Evolutionary conservation across 192 early-diverging fungal species (phyloP).

Genomic region (Coemansia sp.): DNA sequence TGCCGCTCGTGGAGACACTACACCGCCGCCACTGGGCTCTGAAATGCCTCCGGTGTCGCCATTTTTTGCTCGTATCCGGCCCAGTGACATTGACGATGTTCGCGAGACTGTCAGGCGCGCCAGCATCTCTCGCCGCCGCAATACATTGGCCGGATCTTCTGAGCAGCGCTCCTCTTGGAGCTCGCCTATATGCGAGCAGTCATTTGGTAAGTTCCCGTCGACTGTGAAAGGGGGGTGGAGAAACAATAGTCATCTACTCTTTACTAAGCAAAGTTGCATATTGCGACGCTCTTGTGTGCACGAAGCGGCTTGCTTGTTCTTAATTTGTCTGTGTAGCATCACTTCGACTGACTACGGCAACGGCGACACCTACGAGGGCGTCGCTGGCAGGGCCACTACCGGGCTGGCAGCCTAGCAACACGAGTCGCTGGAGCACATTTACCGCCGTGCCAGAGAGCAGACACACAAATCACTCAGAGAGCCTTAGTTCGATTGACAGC

Average conservation of each 20-base stretch:
- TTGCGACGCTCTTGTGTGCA: conserved; percentile 6
- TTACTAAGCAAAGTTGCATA: not conserved
- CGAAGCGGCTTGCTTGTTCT: not conserved
- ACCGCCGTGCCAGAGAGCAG: not conserved
- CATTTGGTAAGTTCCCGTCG: conserved; percentile 11
- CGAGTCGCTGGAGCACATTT: not conserved
- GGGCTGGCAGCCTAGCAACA: conserved; percentile 12
- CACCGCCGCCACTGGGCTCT: conserved; percentile 19
- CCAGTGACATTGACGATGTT: conserved; percentile 20
- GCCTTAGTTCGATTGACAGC: not conserved
- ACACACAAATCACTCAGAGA: conserved; percentile 4
- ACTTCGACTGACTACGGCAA: conserved; percentile 4
- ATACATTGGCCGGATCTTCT: conserved; percentile 5
- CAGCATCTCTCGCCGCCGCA: conserved; percentile 17
- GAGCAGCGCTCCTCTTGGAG: conserved; percentile 4
- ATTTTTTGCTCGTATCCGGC: conserved; percentile 34
- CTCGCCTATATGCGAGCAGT: conserved; percentile 4
- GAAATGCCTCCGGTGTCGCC: conserved; percentile 50
- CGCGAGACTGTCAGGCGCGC: conserved; percentile 28
- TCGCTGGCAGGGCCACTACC: conserved; percentile 24
- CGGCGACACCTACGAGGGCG: conserved; percentile 16
- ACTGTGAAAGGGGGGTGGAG: not conserved
- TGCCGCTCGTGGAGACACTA: not conserved
- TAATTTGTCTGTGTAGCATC: conserved; percentile 8
- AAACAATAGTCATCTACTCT: not conserved